phyloP scores from a whole-genome alignment of 495 filamentous ascomycete genomes.

The Clohesyomyces aquaticus region DNA sequence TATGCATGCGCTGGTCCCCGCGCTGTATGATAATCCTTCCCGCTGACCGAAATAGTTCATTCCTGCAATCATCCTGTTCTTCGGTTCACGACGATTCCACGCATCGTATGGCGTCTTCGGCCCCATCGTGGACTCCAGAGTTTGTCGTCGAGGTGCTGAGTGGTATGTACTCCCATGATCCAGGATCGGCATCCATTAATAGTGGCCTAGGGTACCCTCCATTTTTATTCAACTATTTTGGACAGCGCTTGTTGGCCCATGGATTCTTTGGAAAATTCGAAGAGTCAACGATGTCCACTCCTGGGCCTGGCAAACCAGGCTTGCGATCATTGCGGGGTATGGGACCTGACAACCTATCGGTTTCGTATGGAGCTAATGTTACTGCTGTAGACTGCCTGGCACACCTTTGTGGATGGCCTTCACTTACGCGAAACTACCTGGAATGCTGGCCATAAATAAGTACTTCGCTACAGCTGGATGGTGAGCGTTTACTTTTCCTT shows the following conservation, averaged over 20 bases:
- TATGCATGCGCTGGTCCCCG: constrained; percentile 14
- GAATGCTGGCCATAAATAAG: constrained; percentile 35
- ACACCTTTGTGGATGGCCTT: constrained; percentile 46
- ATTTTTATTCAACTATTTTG: constrained; percentile 45
- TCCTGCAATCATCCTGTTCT: constrained; percentile 61
- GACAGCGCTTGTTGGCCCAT: constrained; percentile 44
- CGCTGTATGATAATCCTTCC: constrained; percentile 5
- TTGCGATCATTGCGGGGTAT: constrained; percentile 44
- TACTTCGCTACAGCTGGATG: constrained; percentile 42
- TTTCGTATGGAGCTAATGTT: constrained; percentile 20
- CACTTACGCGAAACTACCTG: constrained; percentile 35
- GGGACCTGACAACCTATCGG: background rate
- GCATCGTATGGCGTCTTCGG: constrained; percentile 56
- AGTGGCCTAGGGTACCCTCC: constrained; percentile 41
- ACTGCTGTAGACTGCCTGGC: constrained; percentile 37
- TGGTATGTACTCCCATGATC: constrained; percentile 35
- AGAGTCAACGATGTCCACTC: constrained; percentile 46
- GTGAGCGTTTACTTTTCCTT: constrained; percentile 34
- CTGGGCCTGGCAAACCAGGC: constrained; percentile 45
- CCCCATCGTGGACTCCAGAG: constrained; percentile 44
- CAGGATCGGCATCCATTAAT: background rate
- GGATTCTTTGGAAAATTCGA: constrained; percentile 44
- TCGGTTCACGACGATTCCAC: constrained; percentile 70
- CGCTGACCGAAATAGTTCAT: constrained; percentile 55
- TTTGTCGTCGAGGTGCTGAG: constrained; percentile 45